phyloP scores from a whole-genome alignment of 768 basidiomycete genomes.

The Pulveroboletus ravenelii region DNA sequence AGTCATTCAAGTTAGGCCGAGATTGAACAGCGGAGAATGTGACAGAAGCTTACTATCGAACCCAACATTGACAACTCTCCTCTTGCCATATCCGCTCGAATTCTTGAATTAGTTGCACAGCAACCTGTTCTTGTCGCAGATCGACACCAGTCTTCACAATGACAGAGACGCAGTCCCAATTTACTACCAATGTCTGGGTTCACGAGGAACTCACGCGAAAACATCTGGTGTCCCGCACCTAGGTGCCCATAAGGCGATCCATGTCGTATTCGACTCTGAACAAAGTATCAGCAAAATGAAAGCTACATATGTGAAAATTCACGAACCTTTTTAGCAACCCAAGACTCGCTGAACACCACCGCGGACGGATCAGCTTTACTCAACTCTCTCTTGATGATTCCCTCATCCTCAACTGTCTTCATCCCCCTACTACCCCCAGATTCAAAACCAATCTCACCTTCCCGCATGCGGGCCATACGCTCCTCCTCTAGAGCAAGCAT shows the following conservation, averaged over 20 bases:
- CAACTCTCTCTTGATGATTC: slow-evolving; percentile 87
- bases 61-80: slow-evolving; percentile 89
- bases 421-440: slow-evolving; percentile 40
- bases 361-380: slow-evolving; percentile 96
- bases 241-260: slow-evolving; percentile 95
- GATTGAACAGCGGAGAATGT: background rate
- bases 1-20: background rate
- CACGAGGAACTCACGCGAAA: slow-evolving; percentile 1
- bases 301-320: background rate
- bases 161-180: slow-evolving; percentile 89
- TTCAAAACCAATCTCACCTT: slow-evolving; percentile 59
- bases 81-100: slow-evolving; percentile 95
- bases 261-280: slow-evolving; percentile 78
- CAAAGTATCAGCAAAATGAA: slow-evolving; percentile 3
- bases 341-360: slow-evolving; percentile 92
- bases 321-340: slow-evolving; percentile 84
- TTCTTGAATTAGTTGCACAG: slow-evolving; percentile 89
- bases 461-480: slow-evolving; percentile 89
- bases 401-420: slow-evolving; percentile 85
- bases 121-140: slow-evolving; percentile 94
- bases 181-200: slow-evolving; percentile 39
- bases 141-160: slow-evolving; percentile 99
- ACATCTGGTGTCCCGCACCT: slow-evolving; percentile 40
- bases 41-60: slow-evolving; percentile 65
- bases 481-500: slow-evolving; percentile 97